Percentiles rank a stretch among this genome's conserved stretches.
Conservation (phyloP, 2,329 filamentous ascomycete species). For the Xylaria sp. region DNA sequence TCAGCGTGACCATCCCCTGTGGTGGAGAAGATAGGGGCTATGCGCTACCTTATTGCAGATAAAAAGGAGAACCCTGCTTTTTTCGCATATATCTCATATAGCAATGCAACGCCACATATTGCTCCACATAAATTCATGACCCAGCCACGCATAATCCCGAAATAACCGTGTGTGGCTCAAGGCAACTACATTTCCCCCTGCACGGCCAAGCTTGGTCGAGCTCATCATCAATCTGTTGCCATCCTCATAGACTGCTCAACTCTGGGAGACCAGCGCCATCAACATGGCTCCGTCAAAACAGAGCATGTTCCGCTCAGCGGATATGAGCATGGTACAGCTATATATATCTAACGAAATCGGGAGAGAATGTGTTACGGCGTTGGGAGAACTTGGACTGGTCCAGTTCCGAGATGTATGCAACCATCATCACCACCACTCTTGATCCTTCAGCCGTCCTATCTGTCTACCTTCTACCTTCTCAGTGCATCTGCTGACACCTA, state of each 20-base stretch:
- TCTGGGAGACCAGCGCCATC: slow-evolving; percentile 45
- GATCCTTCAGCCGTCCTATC: slow-evolving; percentile 31
- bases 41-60: too few relatives aligned
- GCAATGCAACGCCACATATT: neutral
- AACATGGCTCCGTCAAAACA: slow-evolving; percentile 77
- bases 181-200: slow-evolving; percentile 40
- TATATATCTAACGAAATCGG: slow-evolving; percentile 99
- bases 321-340: slow-evolving; percentile 99
- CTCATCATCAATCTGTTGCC: slow-evolving; percentile 40
- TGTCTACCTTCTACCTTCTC: neutral
- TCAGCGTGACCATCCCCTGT: too few relatives aligned
- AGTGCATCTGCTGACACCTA: slow-evolving; percentile 37
- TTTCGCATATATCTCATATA: neutral
- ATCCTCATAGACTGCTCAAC: slow-evolving; percentile 39
- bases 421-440: slow-evolving; percentile 23
- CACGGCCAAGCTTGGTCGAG: slow-evolving; percentile 37
- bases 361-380: slow-evolving; percentile 93
- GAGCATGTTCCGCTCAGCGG: slow-evolving; percentile 99
- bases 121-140: neutral
- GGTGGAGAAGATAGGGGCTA: too few relatives aligned
- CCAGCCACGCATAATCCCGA: slow-evolving; percentile 29
- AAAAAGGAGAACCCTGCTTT: too few relatives aligned
- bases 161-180: slow-evolving; percentile 36
- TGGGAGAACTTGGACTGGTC: slow-evolving; percentile 95
- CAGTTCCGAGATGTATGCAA: slow-evolving; percentile 93